Evolutionary conservation across 495 filamentous ascomycete genomes (phyloP).

Genomic region (Rhypophila decipiens): DNA sequence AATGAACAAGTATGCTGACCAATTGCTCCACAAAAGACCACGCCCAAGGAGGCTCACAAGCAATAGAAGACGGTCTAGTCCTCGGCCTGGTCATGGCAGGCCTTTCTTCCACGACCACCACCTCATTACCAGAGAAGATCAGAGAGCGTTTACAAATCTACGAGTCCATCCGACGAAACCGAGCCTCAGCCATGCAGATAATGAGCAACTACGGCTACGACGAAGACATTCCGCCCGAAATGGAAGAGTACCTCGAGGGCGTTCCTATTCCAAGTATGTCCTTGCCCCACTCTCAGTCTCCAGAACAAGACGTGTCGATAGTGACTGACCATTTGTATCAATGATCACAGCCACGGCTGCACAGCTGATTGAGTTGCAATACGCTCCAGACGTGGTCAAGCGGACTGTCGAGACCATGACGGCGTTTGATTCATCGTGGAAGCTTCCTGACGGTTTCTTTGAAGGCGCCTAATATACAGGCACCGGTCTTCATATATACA

Average conservation of each 20-base stretch:
- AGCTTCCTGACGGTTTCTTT: constrained; percentile 14
- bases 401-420: constrained; percentile 10
- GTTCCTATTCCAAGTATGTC: constrained; percentile 9
- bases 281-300: neutral
- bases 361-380: constrained; percentile 16
- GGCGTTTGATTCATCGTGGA: constrained; percentile 7
- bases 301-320: neutral
- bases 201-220: constrained; percentile 30
- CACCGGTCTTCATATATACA: too few relatives aligned
- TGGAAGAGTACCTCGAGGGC: constrained; percentile 8
- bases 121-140: too few relatives aligned
- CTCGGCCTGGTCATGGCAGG: constrained; percentile 28
- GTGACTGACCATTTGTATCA: neutral
- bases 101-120: neutral
- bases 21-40: constrained; percentile 32
- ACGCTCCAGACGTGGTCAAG: constrained; percentile 14
- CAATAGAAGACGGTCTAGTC: constrained; percentile 39
- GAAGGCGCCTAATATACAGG: too few relatives aligned
- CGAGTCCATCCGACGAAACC: constrained; percentile 41
- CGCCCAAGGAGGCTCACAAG: constrained; percentile 42
- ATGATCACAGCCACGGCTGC: neutral
- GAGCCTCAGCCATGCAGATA: constrained; percentile 47
- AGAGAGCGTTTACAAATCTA: constrained; percentile 42
- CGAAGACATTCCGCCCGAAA: constrained; percentile 8
- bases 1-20: neutral